Percentiles rank a stretch among this genome's conserved stretches.
These are phyloP conservation scores for Apiospora malaysiana DNA, from an alignment of 2,329 filamentous ascomycete genomes.

Conservation along the genomic window DNA sequence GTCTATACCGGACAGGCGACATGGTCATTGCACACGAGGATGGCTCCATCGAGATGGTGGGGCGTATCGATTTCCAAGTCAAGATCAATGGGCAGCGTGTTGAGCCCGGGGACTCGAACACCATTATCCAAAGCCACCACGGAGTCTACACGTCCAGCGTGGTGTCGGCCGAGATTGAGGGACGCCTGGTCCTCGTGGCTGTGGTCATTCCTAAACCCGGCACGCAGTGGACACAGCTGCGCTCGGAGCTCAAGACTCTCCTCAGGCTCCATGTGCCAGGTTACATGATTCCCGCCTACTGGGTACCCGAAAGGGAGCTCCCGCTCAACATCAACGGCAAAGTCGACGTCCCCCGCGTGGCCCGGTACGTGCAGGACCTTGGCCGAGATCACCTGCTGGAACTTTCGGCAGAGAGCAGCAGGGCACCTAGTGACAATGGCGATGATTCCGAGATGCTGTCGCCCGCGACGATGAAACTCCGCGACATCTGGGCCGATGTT, in stretches of 20 bases:
- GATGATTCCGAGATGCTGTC: conserved; percentile 17
- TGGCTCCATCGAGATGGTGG: conserved; percentile 40
- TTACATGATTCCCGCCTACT: conserved; percentile 35
- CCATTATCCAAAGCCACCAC: conserved; percentile 2
- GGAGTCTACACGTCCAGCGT: conserved; percentile 21
- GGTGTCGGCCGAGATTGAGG: conserved; percentile 18
- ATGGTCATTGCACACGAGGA: conserved; percentile 36
- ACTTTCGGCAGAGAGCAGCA: conserved; percentile 4
- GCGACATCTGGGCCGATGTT: conserved; percentile 26
- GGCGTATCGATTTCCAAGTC: conserved; percentile 53
- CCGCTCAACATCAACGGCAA: conserved; percentile 36
- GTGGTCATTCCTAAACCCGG: conserved; percentile 21
- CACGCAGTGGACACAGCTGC: conserved; percentile 18
- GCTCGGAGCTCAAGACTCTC: conserved; percentile 12
- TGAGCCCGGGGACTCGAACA: conserved; percentile 51
- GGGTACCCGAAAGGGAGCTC: conserved; percentile 30
- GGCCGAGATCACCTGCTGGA: conserved; percentile 19
- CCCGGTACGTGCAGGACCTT: conserved; percentile 21
- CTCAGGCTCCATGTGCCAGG: conserved; percentile 27
- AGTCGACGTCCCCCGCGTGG: conserved; percentile 26
- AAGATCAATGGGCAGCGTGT: conserved; percentile 55
- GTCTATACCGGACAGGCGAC: conserved; percentile 43
- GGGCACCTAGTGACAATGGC: not conserved
- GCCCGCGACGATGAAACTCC: conserved; percentile 20
- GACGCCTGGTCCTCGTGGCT: conserved; percentile 22